Percentiles rank a stretch among this genome's conserved stretches.
Conservation (phyloP, 495 filamentous ascomycete genomes). For the Aspergillus affinis region DNA sequence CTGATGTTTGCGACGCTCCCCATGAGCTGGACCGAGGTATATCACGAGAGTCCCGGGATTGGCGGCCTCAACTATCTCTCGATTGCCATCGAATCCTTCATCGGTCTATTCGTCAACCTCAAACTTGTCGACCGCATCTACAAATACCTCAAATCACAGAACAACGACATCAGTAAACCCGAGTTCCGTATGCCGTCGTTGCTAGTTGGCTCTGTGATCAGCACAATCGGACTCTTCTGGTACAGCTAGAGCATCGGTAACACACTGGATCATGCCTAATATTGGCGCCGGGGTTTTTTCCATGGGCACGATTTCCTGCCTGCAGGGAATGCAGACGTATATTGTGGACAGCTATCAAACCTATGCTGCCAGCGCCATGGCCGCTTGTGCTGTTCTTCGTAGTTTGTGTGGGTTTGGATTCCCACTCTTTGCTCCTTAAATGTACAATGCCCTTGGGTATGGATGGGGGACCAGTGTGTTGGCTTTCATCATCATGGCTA, state of each 20-base stretch:
- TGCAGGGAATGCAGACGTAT: constrained; percentile 59
- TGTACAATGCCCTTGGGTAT: constrained; percentile 56
- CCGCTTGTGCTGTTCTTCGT: constrained; percentile 63
- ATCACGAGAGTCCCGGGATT: constrained; percentile 58
- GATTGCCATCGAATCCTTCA: constrained; percentile 60
- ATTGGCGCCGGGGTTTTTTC: constrained; percentile 66
- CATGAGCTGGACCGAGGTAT: constrained; percentile 53
- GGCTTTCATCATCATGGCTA: constrained; percentile 49
- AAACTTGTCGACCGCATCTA: constrained; percentile 64
- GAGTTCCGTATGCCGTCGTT: constrained; percentile 57
- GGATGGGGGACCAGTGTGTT: constrained; percentile 63
- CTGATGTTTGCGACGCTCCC: constrained; percentile 14
- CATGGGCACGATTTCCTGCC: constrained; percentile 56
- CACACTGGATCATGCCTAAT: constrained; percentile 56
- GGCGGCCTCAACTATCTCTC: constrained; percentile 68
- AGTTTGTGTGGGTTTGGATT: constrained; percentile 70
- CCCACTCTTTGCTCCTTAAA: constrained; percentile 69
- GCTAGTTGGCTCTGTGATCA: constrained; percentile 49
- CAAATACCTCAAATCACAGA: constrained; percentile 52
- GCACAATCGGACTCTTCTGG: constrained; percentile 58
- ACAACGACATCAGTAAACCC: constrained; percentile 49
- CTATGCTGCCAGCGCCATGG: constrained; percentile 70
- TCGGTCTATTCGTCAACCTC: constrained; percentile 58
- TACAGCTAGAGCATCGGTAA: constrained; percentile 61
- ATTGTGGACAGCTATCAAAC: constrained; percentile 53